Percentiles rank a stretch among this genome's conserved stretches.
Evolutionary conservation across 2,329 filamentous ascomycete genomes (phyloP).

Genomic region (Plenodomus tracheiphilus): DNA sequence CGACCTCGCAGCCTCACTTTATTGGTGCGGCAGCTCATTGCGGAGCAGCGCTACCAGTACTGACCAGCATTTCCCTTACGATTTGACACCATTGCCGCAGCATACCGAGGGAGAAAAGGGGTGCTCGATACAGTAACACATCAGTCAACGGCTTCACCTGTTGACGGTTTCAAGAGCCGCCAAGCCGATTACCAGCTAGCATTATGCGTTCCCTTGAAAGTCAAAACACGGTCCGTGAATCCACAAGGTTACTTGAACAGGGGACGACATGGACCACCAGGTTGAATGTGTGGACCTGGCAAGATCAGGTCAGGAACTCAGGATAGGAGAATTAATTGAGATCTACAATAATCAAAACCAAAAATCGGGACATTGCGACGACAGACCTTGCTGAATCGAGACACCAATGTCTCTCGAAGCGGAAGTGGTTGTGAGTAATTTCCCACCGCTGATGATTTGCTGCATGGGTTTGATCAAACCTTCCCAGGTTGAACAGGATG

Average conservation of each 20-base stretch:
- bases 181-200: no score
- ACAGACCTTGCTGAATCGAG: constrained; percentile 1
- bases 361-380: background rate
- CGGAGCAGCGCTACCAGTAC: background rate
- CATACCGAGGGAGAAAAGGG: background rate
- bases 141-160: no score
- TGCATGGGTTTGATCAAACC: no score
- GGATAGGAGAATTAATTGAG: constrained; percentile 13
- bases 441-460: constrained; percentile 2
- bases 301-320: no score
- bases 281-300: no score
- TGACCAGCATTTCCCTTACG: background rate
- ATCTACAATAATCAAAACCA: no score
- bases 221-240: no score
- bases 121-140: no score
- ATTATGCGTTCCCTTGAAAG: no score
- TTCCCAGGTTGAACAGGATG: background rate
- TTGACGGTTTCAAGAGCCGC: no score
- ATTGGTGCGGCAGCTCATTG: constrained; percentile 23
- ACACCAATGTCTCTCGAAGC: constrained; percentile 1
- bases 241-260: no score
- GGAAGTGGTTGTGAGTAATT: constrained; percentile 3
- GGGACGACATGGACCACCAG: no score
- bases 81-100: constrained; percentile 11
- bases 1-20: constrained; percentile 31